A percentile compares a stretch with the other conserved stretches of the same genome.
phyloP scores from a whole-genome alignment of 805 yeast genomes.

The Wickerhamiella nectarea region DNA sequence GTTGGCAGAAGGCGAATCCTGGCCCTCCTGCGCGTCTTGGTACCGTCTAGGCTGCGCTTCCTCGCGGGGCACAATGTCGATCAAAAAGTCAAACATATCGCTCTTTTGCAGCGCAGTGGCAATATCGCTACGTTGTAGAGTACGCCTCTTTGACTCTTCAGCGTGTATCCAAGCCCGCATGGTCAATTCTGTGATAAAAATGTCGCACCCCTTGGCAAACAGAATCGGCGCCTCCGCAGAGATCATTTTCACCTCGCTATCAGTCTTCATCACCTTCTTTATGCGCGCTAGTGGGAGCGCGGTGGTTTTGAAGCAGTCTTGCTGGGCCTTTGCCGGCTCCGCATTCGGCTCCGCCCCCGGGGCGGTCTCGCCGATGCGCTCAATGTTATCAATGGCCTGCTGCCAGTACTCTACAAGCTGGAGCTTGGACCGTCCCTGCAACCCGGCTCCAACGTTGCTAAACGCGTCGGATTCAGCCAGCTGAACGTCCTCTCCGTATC shows the following conservation, averaged over 20 bases:
- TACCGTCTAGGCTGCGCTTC: conserved; percentile 34
- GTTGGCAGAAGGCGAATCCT: no score
- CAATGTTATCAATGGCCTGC: conserved; percentile 81
- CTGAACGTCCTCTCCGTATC: conserved; percentile 11
- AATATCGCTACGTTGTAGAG: conserved; percentile 85
- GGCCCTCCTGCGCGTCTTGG: conserved; percentile 2
- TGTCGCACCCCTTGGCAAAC: conserved; percentile 96
- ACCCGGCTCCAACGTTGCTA: conserved; percentile 85
- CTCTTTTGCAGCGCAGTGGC: conserved; percentile 89
- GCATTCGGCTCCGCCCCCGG: conserved; percentile 36
- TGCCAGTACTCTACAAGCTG: conserved; percentile 97
- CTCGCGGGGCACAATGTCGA: conserved; percentile 90
- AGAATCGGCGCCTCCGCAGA: conserved; percentile 96
- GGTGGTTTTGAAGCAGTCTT: conserved; percentile 85
- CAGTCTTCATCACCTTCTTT: conserved; percentile 95
- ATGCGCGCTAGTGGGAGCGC: conserved; percentile 92
- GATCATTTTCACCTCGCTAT: conserved; percentile 93
- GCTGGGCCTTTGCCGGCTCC: background rate
- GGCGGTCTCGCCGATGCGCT: conserved; percentile 31
- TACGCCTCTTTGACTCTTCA: conserved; percentile 87
- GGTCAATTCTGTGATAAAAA: conserved; percentile 89
- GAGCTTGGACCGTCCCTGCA: conserved; percentile 66
- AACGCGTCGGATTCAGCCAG: conserved; percentile 44
- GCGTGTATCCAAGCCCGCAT: conserved; percentile 99
- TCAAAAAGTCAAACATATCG: conserved; percentile 94